Evolutionary conservation across 1,139 yeast species (phyloP).

Genomic region (Pichia sp.): DNA sequence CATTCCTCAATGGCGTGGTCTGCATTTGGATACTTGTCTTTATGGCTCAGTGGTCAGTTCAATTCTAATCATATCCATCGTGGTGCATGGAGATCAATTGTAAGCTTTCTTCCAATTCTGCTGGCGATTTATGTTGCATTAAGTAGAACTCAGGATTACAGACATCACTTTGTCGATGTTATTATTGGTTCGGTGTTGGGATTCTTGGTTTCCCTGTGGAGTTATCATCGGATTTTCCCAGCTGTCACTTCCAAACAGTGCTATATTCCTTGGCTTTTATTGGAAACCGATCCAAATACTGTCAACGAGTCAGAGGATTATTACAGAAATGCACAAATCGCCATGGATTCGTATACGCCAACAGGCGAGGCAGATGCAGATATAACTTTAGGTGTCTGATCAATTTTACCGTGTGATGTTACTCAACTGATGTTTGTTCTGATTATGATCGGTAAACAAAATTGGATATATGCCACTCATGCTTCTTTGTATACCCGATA

Average conservation of each 20-base stretch:
- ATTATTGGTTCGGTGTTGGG: constrained; percentile 51
- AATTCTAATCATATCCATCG: constrained; percentile 28
- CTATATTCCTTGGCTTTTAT: constrained; percentile 22
- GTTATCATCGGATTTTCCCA: constrained; percentile 39
- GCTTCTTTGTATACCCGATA: no score
- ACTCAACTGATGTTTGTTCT: no score
- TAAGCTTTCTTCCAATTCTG: constrained; percentile 29
- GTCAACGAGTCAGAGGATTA: constrained; percentile 6
- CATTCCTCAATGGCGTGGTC: constrained; percentile 67
- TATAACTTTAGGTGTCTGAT: no score
- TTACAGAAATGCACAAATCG: constrained; percentile 8
- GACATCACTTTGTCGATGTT: constrained; percentile 70
- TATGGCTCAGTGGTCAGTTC: constrained; percentile 59
- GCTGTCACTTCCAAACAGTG: constrained; percentile 15
- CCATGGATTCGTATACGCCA: constrained; percentile 6
- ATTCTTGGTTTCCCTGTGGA: constrained; percentile 35
- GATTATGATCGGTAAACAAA: no score
- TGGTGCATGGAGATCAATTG: constrained; percentile 30
- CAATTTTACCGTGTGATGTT: no score
- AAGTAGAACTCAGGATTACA: constrained; percentile 62
- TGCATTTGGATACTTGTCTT: constrained; percentile 50
- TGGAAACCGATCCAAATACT: constrained; percentile 4
- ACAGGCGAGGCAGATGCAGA: constrained; percentile 2
- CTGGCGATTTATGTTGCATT: constrained; percentile 47
- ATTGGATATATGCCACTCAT: no score